A percentile compares a stretch with the other conserved stretches of the same genome.
phyloP scores from a whole-genome alignment of 1,284 basidiomycete species.

The Ceratobasidium sp. region DNA sequence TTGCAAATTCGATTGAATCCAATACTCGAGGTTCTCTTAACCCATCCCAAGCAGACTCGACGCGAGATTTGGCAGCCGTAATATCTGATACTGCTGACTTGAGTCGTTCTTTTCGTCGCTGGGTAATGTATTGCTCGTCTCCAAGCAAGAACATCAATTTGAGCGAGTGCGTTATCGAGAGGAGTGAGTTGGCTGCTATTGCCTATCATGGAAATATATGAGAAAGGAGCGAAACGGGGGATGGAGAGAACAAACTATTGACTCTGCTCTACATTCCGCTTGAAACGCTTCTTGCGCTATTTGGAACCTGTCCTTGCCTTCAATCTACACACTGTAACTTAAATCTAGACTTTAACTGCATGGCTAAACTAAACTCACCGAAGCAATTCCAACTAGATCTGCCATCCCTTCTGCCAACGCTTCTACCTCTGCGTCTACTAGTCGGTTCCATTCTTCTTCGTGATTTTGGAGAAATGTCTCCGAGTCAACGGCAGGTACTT shows the following conservation, averaged over 20 bases:
- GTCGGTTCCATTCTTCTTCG: constrained; percentile 92
- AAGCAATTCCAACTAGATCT: constrained; percentile 86
- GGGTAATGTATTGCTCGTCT: constrained; percentile 81
- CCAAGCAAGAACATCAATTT: constrained; percentile 90
- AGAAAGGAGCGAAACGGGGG: constrained; percentile 43
- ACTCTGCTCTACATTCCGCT: constrained; percentile 81
- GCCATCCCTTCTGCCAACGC: constrained; percentile 89
- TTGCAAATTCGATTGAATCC: neutral
- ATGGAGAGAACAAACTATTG: constrained; percentile 66
- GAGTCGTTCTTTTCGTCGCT: constrained; percentile 75
- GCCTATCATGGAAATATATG: constrained; percentile 59
- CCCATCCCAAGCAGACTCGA: constrained; percentile 41
- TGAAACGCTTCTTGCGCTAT: constrained; percentile 87
- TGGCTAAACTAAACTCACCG: constrained; percentile 64
- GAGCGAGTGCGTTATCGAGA: constrained; percentile 93
- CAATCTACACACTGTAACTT: too few relatives aligned
- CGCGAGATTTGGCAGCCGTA: constrained; percentile 58
- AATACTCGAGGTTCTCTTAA: constrained; percentile 24
- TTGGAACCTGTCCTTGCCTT: constrained; percentile 85
- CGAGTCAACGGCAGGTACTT: constrained; percentile 58
- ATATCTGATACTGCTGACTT: constrained; percentile 67
- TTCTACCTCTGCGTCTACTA: constrained; percentile 87
- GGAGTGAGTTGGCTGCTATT: constrained; percentile 83
- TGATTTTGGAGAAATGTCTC: constrained; percentile 78
- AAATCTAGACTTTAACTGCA: too few relatives aligned